Percentiles rank a stretch among this genome's conserved stretches.
phyloP scores from a whole-genome alignment of 345 rosid genomes.

The Citrus reticulata region DNA sequence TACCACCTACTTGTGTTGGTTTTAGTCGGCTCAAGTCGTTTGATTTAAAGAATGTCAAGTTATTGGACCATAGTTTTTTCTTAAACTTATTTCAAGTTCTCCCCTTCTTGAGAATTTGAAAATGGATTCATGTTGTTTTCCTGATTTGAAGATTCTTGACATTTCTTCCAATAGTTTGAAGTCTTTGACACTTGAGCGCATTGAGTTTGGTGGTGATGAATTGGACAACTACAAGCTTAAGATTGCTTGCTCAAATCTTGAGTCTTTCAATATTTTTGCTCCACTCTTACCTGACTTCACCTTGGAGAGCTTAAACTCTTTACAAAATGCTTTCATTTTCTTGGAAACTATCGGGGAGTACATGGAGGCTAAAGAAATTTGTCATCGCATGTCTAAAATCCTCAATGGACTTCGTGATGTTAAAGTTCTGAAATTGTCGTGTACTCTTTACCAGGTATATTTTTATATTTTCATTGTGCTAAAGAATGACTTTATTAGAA shows the following conservation, averaged over 20 bases:
- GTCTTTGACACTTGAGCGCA: not conserved
- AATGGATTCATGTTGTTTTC: not conserved
- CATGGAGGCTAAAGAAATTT: not conserved
- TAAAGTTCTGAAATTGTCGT: not conserved
- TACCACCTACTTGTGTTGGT: too few species aligned
- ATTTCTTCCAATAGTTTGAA: not conserved
- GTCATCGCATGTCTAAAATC: not conserved
- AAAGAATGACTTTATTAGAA: not conserved
- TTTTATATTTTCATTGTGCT: not conserved
- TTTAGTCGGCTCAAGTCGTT: not conserved
- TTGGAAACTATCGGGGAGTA: too few species aligned
- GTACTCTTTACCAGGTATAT: not conserved
- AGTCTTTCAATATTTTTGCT: not conserved
- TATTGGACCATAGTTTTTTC: not conserved
- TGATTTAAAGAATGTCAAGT: not conserved
- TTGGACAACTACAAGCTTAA: not conserved
- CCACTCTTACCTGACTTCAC: not conserved
- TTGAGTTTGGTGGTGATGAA: not conserved
- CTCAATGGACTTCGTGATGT: not conserved
- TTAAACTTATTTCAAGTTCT: not conserved
- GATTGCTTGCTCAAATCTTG: not conserved
- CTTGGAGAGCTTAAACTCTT: not conserved
- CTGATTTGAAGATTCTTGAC: not conserved
- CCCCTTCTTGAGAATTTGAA: not conserved
- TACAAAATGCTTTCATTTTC: not conserved